These are phyloP conservation scores for Nissolia schottii DNA, from an alignment of 306 rosid species.

Conservation along the genomic window DNA sequence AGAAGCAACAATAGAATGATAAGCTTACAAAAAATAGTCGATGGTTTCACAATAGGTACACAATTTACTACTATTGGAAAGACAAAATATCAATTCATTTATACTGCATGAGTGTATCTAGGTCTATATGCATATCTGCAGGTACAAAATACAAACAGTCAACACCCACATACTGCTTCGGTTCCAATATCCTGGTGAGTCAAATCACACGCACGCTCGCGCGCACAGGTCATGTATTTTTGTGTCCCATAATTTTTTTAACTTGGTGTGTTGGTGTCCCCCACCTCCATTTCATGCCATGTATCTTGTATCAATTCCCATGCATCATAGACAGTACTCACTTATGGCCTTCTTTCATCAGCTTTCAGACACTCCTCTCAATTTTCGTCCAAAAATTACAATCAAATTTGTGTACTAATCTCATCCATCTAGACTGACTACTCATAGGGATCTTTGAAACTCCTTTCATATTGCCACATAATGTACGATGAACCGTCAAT, in stretches of 20 bases:
- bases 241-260: too few species aligned
- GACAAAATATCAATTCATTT: background rate
- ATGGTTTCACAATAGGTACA: background rate
- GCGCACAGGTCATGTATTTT: too few species aligned
- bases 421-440: background rate
- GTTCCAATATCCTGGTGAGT: background rate
- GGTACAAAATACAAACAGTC: too few species aligned
- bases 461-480: too few species aligned
- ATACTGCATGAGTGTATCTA: background rate
- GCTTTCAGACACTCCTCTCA: background rate
- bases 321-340: too few species aligned
- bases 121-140: background rate
- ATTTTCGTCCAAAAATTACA: background rate
- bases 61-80: background rate
- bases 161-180: background rate
- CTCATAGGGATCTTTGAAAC: background rate
- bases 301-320: too few species aligned
- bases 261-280: too few species aligned
- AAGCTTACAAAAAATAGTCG: background rate
- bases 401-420: background rate
- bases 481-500: too few species aligned
- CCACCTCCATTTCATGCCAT: too few species aligned
- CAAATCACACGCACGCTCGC: too few species aligned
- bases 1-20: conserved; percentile 13
- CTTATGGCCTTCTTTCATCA: background rate